These are phyloP conservation scores for Gloeostereum incarnatum DNA, from an alignment of 768 basidiomycete genomes.

Conservation along the genomic window DNA sequence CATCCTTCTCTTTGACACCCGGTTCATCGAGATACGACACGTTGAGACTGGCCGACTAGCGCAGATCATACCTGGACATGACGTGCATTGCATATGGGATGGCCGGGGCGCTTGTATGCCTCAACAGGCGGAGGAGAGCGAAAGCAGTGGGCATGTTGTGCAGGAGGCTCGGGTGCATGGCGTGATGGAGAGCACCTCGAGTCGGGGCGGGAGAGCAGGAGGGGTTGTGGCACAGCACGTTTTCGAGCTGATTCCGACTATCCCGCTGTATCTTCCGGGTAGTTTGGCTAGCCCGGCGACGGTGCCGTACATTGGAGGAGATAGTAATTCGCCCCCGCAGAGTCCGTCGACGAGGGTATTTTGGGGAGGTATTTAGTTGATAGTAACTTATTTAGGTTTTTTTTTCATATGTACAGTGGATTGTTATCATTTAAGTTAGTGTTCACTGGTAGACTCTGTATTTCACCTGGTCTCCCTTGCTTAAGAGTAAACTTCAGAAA, in stretches of 20 bases:
- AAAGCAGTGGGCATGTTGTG: constrained; percentile 29
- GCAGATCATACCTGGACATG: constrained; percentile 76
- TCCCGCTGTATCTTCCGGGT: constrained; percentile 56
- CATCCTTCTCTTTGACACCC: constrained; percentile 77
- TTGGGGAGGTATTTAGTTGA: too few species aligned
- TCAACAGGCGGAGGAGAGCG: constrained; percentile 18
- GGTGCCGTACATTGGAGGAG: neutral
- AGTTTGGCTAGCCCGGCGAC: constrained; percentile 9
- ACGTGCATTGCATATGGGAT: constrained; percentile 86
- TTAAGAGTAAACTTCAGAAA: too few species aligned
- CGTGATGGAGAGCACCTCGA: constrained; percentile 59
- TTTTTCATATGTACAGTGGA: too few species aligned
- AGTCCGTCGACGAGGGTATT: too few species aligned
- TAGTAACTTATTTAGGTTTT: too few species aligned
- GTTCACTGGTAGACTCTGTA: too few species aligned
- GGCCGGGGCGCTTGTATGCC: constrained; percentile 45
- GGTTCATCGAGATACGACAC: constrained; percentile 88
- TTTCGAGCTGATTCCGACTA: constrained; percentile 71
- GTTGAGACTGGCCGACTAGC: constrained; percentile 70
- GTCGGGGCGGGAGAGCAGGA: constrained; percentile 20
- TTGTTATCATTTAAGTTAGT: too few species aligned
- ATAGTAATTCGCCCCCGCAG: too few species aligned
- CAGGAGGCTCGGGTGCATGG: constrained; percentile 84
- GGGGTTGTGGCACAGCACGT: constrained; percentile 63
- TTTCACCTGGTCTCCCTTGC: too few species aligned